phyloP scores from a whole-genome alignment of 495 filamentous ascomycete species.

The Aspergillus bridgeri region DNA sequence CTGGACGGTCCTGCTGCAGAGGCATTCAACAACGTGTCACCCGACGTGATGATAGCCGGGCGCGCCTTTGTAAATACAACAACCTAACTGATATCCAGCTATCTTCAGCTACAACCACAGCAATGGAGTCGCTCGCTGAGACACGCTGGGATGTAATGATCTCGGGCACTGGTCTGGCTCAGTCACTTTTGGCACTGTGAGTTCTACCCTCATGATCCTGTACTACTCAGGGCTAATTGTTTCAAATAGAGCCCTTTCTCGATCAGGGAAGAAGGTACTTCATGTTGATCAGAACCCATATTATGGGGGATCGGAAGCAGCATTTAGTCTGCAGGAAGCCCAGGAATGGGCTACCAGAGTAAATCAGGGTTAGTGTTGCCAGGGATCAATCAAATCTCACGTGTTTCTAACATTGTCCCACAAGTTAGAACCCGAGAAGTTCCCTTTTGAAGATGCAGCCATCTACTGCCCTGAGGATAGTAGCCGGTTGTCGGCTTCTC shows the following conservation, averaged over 20 bases:
- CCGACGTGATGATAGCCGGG: conserved; percentile 27
- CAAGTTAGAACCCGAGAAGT: conserved; percentile 30
- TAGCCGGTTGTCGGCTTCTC: conserved; percentile 56
- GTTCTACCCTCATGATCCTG: conserved; percentile 33
- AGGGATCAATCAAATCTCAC: background rate
- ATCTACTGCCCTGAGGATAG: conserved; percentile 22
- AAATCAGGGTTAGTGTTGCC: conserved; percentile 39
- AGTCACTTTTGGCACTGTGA: conserved; percentile 93
- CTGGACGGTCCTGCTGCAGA: conserved; percentile 20
- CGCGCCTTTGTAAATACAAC: conserved; percentile 24
- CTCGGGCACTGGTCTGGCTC: conserved; percentile 80
- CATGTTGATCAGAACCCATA: conserved; percentile 85
- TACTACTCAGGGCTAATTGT: conserved; percentile 53
- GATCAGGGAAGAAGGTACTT: conserved; percentile 86
- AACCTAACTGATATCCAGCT: conserved; percentile 24
- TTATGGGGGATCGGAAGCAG: conserved; percentile 85
- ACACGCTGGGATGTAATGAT: conserved; percentile 91
- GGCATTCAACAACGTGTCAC: conserved; percentile 24
- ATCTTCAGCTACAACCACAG: conserved; percentile 20
- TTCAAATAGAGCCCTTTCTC: conserved; percentile 76
- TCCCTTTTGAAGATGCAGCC: conserved; percentile 40
- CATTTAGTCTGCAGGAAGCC: conserved; percentile 80
- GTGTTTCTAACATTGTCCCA: conserved; percentile 22
- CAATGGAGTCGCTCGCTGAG: conserved; percentile 79
- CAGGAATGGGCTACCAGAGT: conserved; percentile 64